Conservation (phyloP, 306 rosid species). For the Inga leiocalycina region DNA sequence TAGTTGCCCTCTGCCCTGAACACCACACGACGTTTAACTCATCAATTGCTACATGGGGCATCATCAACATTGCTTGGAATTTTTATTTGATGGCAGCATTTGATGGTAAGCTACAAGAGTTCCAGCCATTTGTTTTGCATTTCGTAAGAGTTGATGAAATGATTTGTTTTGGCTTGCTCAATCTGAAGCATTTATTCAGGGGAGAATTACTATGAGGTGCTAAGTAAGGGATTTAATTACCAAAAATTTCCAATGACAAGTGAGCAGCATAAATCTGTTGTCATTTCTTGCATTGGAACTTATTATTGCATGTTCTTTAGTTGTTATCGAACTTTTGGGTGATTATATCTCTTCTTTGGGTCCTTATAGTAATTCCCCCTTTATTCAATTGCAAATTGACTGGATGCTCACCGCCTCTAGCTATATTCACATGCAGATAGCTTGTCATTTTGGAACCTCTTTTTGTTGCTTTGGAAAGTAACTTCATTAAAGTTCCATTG, state of each 20-base stretch:
- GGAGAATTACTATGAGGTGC: no score
- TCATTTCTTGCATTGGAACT: no score
- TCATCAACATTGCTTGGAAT: background rate
- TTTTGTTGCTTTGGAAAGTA: background rate
- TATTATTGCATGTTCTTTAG: no score
- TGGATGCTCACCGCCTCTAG: background rate
- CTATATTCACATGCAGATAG: background rate
- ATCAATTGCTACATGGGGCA: background rate
- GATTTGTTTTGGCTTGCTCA: background rate
- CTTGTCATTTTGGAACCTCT: background rate
- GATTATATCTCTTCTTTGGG: no score
- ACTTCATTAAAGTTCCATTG: background rate
- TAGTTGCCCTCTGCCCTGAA: slow-evolving; percentile 28
- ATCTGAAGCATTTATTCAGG: background rate
- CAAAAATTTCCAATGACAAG: no score
- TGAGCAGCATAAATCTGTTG: no score
- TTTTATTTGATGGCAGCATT: background rate
- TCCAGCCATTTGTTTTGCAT: background rate
- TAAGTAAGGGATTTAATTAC: no score
- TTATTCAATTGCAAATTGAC: background rate
- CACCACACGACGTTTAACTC: background rate
- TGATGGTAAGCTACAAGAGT: background rate
- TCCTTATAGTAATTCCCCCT: no score
- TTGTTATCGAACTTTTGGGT: no score
- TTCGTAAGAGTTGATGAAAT: background rate